A percentile compares a stretch with the other conserved stretches of the same genome.
Evolutionary conservation across 345 rosid species (phyloP).

Genomic region (Chamaenerion angustifolium): DNA sequence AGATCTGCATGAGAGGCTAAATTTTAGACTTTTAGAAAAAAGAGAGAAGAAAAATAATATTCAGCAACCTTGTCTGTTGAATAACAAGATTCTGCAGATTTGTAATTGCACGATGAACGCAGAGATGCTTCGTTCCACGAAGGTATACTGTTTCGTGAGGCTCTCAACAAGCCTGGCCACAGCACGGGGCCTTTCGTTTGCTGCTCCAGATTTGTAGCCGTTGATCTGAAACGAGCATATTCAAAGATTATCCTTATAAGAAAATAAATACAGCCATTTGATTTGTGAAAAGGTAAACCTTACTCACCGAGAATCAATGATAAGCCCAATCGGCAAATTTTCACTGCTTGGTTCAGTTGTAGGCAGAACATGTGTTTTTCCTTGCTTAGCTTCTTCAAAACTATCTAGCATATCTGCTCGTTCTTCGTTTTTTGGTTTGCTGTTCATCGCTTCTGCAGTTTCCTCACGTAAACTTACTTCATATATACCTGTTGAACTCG

Average conservation of each 20-base stretch:
- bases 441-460: background rate
- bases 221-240: too few species aligned
- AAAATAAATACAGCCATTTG: too few species aligned
- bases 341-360: background rate
- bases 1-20: constrained; percentile 19
- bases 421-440: constrained; percentile 12
- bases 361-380: constrained; percentile 9
- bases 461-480: constrained; percentile 15
- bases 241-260: too few species aligned
- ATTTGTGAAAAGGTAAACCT: background rate
- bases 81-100: background rate
- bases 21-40: background rate
- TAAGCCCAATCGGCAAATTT: constrained; percentile 5
- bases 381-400: constrained; percentile 12
- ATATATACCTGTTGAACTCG: constrained; percentile 11
- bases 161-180: constrained; percentile 48
- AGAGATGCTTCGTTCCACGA: background rate
- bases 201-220: too few species aligned
- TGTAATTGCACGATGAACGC: background rate
- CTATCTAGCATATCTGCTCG: constrained; percentile 4
- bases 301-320: constrained; percentile 19
- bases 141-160: background rate
- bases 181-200: constrained; percentile 24
- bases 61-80: background rate
- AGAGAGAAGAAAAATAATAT: background rate